A percentile compares a stretch with the other conserved stretches of the same genome.
phyloP scores from a whole-genome alignment of 106 monocot species.

The Chionographis japonica region DNA sequence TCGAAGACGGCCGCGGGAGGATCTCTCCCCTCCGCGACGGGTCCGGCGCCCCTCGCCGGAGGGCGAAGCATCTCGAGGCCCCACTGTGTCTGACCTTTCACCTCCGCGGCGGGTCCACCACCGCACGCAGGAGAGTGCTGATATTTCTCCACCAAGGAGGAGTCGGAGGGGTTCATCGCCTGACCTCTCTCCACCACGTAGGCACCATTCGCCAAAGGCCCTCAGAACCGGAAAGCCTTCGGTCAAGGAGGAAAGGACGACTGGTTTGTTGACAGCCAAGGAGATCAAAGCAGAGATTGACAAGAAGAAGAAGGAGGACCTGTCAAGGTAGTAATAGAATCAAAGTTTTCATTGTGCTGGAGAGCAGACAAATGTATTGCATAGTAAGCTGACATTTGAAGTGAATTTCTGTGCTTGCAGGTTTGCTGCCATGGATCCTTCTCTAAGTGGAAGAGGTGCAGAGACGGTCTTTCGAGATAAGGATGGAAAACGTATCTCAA shows the following conservation, averaged over 20 bases:
- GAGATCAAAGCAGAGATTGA: constrained; percentile 51
- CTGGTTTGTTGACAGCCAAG: constrained; percentile 42
- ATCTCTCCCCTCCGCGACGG: constrained; percentile 14
- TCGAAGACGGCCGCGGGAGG: neutral
- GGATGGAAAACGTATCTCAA: constrained; percentile 50
- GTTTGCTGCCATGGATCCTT: constrained; percentile 57
- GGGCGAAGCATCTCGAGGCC: no score
- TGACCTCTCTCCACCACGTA: constrained; percentile 16
- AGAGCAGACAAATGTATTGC: no score
- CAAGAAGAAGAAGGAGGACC: constrained; percentile 51
- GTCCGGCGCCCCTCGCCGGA: neutral
- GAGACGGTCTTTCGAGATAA: constrained; percentile 69
- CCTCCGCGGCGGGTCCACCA: neutral
- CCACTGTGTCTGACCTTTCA: constrained; percentile 10
- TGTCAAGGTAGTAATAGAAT: constrained; percentile 22
- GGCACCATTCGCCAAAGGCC: neutral
- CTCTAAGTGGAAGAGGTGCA: constrained; percentile 50
- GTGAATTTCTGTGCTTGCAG: constrained; percentile 19
- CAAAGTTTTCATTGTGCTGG: no score
- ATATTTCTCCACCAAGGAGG: constrained; percentile 36
- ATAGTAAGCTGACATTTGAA: neutral
- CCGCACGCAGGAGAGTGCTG: neutral
- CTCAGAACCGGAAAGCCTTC: neutral
- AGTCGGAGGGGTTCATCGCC: neutral
- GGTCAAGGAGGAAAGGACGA: constrained; percentile 20